These are phyloP conservation scores for Helotiales sp. DNA, from an alignment of 2,329 filamentous ascomycete species.

Conservation along the genomic window DNA sequence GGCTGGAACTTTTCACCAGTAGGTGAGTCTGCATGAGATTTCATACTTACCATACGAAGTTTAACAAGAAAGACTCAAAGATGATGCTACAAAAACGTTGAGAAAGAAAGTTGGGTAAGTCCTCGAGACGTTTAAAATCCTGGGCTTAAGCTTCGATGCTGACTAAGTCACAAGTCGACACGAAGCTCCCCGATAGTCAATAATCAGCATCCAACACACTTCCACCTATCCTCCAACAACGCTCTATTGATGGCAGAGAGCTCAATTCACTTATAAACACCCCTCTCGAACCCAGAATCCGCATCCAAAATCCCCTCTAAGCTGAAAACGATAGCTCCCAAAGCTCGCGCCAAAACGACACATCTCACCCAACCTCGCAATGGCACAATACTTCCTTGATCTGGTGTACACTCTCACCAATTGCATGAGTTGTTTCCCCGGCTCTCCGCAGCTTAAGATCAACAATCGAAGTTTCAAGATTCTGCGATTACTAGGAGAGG, in stretches of 20 bases:
- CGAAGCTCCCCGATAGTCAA: background rate
- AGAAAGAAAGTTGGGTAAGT: too few relatives aligned
- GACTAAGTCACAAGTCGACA: background rate
- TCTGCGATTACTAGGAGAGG: slow-evolving; percentile 88
- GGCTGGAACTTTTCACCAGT: too few relatives aligned
- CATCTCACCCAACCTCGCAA: slow-evolving; percentile 44
- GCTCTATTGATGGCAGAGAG: background rate
- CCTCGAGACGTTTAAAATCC: too few relatives aligned
- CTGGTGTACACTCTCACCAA: slow-evolving; percentile 90
- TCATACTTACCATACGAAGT: too few relatives aligned
- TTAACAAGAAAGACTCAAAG: too few relatives aligned
- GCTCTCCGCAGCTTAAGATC: slow-evolving; percentile 91
- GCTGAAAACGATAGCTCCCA: slow-evolving; percentile 8
- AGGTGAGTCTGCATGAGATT: too few relatives aligned
- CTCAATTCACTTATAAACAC: background rate
- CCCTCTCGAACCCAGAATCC: background rate
- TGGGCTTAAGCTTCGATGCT: background rate
- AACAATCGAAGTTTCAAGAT: slow-evolving; percentile 97
- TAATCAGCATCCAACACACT: background rate
- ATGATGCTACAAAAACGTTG: too few relatives aligned
- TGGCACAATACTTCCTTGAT: slow-evolving; percentile 87
- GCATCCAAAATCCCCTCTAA: background rate
- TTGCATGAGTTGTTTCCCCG: slow-evolving; percentile 96
- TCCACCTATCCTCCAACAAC: background rate
- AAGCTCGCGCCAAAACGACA: slow-evolving; percentile 21